phyloP scores from a whole-genome alignment of 805 yeast genomes.

The Barnettozyma sp. region DNA sequence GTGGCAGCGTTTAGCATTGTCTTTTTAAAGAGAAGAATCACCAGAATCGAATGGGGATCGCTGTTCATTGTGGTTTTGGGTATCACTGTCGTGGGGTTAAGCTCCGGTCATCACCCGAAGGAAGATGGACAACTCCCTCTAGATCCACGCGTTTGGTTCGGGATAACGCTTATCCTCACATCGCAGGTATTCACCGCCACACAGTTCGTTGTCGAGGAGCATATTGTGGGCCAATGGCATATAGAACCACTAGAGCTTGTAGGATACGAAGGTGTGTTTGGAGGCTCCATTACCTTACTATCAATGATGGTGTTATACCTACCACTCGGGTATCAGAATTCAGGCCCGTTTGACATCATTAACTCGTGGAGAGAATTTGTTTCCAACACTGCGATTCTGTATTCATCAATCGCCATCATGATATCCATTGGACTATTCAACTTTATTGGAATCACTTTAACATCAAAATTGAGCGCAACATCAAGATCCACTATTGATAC shows the following conservation, averaged over 20 bases:
- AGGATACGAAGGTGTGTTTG: slow-evolving; percentile 69
- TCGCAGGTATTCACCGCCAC: slow-evolving; percentile 67
- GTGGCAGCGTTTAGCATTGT: slow-evolving; percentile 66
- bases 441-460: slow-evolving; percentile 64
- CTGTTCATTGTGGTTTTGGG: slow-evolving; percentile 61
- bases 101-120: slow-evolving; percentile 41
- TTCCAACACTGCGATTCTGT: slow-evolving; percentile 35
- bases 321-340: slow-evolving; percentile 31
- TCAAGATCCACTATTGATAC: slow-evolving; percentile 75
- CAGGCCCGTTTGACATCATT: slow-evolving; percentile 46
- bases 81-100: slow-evolving; percentile 63
- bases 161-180: slow-evolving; percentile 48
- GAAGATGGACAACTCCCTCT: slow-evolving; percentile 6
- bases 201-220: slow-evolving; percentile 76
- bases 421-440: slow-evolving; percentile 65
- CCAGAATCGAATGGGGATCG: slow-evolving; percentile 61
- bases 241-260: slow-evolving; percentile 60
- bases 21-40: slow-evolving; percentile 49
- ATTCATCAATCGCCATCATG: slow-evolving; percentile 60
- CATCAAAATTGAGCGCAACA: slow-evolving; percentile 63
- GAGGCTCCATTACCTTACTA: slow-evolving; percentile 38
- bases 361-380: slow-evolving; percentile 46
- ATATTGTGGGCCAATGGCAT: slow-evolving; percentile 44
- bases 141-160: slow-evolving; percentile 36
- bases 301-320: slow-evolving; percentile 40